Evolutionary conservation across 108 stramenopile genomes (phyloP).

Genomic region (Asterionellopsis glacialis): DNA sequence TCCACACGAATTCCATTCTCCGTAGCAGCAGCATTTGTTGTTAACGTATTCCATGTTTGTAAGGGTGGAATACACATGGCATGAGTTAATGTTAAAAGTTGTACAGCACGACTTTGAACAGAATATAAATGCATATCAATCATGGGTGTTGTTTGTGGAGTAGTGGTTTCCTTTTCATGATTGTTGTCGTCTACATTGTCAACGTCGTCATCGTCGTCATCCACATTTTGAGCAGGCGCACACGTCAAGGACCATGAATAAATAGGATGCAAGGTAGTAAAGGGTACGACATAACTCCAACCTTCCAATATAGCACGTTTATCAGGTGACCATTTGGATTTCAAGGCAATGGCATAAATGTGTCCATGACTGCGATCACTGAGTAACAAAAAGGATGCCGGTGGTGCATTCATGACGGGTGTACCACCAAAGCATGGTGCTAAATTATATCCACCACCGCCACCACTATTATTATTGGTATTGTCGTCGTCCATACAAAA

Average conservation of each 20-base stretch:
- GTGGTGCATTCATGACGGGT: slow-evolving; percentile 31
- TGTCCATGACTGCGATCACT: slow-evolving; percentile 42
- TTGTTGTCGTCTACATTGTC: neutral
- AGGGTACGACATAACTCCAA: slow-evolving; percentile 70
- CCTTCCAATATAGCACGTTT: slow-evolving; percentile 39
- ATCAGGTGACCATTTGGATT: slow-evolving; percentile 37
- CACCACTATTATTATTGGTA: no score
- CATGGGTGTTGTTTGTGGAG: neutral
- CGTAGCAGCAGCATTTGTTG: slow-evolving; percentile 22
- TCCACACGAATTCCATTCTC: slow-evolving; percentile 10
- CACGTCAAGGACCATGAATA: slow-evolving; percentile 53
- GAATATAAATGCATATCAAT: slow-evolving; percentile 57
- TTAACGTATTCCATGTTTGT: slow-evolving; percentile 23
- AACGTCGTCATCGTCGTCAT: slow-evolving; percentile 11
- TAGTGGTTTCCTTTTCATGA: neutral
- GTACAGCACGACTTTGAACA: slow-evolving; percentile 65
- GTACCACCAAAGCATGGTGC: slow-evolving; percentile 44
- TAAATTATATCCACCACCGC: slow-evolving; percentile 24
- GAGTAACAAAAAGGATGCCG: slow-evolving; percentile 61
- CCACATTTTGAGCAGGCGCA: slow-evolving; percentile 20
- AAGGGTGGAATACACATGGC: slow-evolving; percentile 47
- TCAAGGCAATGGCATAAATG: slow-evolving; percentile 54
- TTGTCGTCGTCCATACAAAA: slow-evolving; percentile 35
- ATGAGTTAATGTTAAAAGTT: slow-evolving; percentile 50
- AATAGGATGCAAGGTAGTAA: slow-evolving; percentile 54